Evolutionary conservation across 2,329 filamentous ascomycete species (phyloP), one percentile per base, ranked within the genome.

Genomic region (Penicillium nordicum): DNA sequence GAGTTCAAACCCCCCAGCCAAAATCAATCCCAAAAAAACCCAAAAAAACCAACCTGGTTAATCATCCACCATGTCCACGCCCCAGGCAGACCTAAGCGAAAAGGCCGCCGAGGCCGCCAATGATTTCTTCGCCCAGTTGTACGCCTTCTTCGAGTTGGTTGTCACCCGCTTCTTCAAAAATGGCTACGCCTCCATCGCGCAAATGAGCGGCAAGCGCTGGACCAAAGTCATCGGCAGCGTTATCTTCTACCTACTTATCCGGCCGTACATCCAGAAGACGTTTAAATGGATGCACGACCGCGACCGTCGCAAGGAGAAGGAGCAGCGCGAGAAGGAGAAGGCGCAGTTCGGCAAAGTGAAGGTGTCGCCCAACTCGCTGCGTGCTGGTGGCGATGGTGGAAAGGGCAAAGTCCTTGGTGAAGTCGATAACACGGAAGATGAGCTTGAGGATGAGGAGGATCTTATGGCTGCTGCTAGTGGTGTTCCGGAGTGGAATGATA

Each of bases 181-280:
- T 66, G 63, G 76, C 53, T 69, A 72, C 57, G 58, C 63, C 51
- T 75, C 79, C 43, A 75, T 81, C 65, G 69, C 74, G 29, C 65
- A 73, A 29, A 74, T 82, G 63, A 73, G 71, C 44, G 56, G 71
- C 34, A 69, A 74, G 57, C 78, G 80, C 63, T 82, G 78, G 74
- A 76, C 94, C 65, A 88, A 90, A 46, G 80, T 94, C 56, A 74
- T 90, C 63, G 80, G 85, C 63, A 82, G 91, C 59, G 82, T 91
- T 21, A 84, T 90, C 66, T 86, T 84, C 53, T 95, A 93, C 77
- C 70, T 86, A 61, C 81, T 94, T 50, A 67, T 91, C 25, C 85
- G 90, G 1, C 89, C 89, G 0, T 91, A 90, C 71, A 73, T 92
- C 50, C 80, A 92, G 67, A 88, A 87, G 68, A 74, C 85, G 37